Evolutionary conservation across 768 basidiomycete species (phyloP), one percentile per base, ranked within the genome.

Genomic region (Coprinopsis marcescibilis): DNA sequence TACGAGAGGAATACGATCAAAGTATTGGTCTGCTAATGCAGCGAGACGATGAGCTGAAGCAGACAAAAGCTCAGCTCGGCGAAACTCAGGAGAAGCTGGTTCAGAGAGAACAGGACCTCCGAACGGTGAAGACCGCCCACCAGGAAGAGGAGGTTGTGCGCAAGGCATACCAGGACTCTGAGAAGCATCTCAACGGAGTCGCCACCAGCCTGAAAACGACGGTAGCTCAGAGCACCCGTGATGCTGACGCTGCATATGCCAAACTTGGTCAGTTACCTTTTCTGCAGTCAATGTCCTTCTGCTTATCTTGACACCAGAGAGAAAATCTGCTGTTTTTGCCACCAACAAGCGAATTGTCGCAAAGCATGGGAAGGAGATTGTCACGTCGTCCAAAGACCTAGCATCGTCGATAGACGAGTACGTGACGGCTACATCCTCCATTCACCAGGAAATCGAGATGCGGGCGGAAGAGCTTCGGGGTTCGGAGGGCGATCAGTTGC

Each of bases 1-100:
- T 91, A 14, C 75, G 85, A 45, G 91, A 93, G 47, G 93, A 97
- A 65, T 95, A 92, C 55, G 92, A 96, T 59, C 84, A 94, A 63
- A 85, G 88, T 55, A 86, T 93, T 46, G 80, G 75, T 1, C 53
- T 91, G 37, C 67, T 97, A 37, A 79, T 81, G 60, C 80, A 77
- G 55, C 75, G 80, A 24, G 86, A 94, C 43, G 77, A 79, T 5
- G 90, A 96, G 60, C 66, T 98, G 45, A 78, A 74, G 47, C 67
- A 73, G 41, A 77, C 85, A 2, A 75, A 71, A 49, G 75, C 74
- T 15, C 73, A 67, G 55, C 65, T 94, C 39, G 66, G 71, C 47
- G 68, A 68, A 45, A 77, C 76, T 1, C 70, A 78, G 51, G 65
- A 64, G 1, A 69, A 72, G 35, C 64, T 98, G 27, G 68, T 65